These are phyloP conservation scores for Musa troglodytarum DNA, from an alignment of 176 grass and related monocot genomes.

Conservation along the genomic window DNA sequence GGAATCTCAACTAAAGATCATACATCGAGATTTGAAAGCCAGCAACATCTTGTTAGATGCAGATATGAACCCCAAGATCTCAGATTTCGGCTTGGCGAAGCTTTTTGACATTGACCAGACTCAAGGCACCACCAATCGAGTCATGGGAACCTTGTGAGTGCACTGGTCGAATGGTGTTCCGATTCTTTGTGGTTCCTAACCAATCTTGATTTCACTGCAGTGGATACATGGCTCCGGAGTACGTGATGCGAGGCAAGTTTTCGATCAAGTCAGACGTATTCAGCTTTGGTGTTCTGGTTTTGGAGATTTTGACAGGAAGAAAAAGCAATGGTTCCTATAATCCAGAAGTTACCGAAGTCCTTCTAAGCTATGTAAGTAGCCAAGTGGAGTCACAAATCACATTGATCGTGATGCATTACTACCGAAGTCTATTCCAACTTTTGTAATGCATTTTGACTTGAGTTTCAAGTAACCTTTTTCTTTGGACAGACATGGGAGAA, in stretches of 20 bases:
- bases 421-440: neutral
- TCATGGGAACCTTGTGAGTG: neutral
- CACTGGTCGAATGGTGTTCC: no score
- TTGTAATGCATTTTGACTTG: neutral
- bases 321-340: neutral
- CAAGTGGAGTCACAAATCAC: neutral
- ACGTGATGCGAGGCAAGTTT: neutral
- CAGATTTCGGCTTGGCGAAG: neutral
- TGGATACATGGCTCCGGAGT: constrained; percentile 12
- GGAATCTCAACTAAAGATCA: constrained; percentile 36
- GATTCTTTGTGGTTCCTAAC: no score
- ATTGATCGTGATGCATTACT: neutral
- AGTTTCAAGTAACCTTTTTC: neutral
- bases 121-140: neutral
- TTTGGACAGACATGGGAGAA: neutral
- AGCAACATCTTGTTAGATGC: constrained; percentile 18
- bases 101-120: neutral
- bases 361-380: constrained; percentile 4
- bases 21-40: constrained; percentile 45
- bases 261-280: constrained; percentile 12
- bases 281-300: constrained; percentile 6
- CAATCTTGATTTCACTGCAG: neutral
- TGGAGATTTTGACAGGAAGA: constrained; percentile 9
- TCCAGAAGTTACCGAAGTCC: neutral
- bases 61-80: neutral